Conservation (phyloP, 202 grass and related monocot genomes). For the Eragrostis tef region DNA sequence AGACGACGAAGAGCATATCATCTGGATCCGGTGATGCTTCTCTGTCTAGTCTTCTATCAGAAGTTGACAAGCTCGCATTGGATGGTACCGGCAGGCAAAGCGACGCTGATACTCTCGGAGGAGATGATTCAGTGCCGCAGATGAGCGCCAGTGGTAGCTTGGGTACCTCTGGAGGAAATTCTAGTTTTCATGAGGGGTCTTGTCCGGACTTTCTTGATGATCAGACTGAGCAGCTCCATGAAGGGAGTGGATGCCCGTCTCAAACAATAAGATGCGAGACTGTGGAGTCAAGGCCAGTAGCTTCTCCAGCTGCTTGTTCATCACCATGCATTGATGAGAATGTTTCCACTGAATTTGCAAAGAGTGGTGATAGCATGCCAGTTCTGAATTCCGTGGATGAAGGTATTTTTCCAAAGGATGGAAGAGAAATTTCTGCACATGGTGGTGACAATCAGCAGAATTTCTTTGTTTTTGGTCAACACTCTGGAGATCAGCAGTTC, state of each 20-base stretch:
- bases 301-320: not conserved
- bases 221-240: conserved; percentile 19
- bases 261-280: conserved; percentile 17
- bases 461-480: conserved; percentile 53
- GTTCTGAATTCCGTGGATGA: not conserved
- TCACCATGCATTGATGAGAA: not conserved
- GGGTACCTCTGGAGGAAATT: not conserved
- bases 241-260: not conserved
- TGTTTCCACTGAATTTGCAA: conserved; percentile 11
- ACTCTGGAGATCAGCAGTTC: not conserved
- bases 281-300: conserved; percentile 1
- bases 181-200: conserved; percentile 1
- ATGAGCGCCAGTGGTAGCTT: conserved; percentile 16
- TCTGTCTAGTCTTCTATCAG: conserved; percentile 15
- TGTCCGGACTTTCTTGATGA: not conserved
- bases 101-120: conserved; percentile 26
- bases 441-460: conserved; percentile 9
- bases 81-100: conserved; percentile 28
- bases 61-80: conserved; percentile 39
- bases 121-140: conserved; percentile 12
- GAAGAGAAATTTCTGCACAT: conserved; percentile 11
- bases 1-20: conserved; percentile 47
- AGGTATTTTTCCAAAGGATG: conserved; percentile 22
- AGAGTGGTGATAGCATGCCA: not conserved
- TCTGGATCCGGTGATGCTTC: conserved; percentile 32